Conservation (phyloP, 768 basidiomycete genomes). For the Chalciporus pseudorubinellus region DNA sequence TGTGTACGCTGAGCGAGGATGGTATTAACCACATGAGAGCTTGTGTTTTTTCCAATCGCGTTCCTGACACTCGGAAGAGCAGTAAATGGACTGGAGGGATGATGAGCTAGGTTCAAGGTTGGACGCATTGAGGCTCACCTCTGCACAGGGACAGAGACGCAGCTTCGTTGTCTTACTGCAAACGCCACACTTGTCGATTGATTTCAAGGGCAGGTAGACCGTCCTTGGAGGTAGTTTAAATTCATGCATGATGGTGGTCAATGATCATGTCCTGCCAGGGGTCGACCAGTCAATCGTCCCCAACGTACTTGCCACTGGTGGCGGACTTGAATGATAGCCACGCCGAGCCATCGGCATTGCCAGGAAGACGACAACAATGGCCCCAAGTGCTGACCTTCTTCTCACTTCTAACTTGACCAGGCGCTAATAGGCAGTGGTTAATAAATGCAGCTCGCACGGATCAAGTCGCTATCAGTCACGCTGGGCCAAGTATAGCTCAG, state of each 20-base stretch:
- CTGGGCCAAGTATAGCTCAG: neutral
- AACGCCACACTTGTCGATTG: slow-evolving; percentile 15
- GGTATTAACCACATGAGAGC: slow-evolving; percentile 23
- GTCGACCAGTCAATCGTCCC: too few relatives aligned
- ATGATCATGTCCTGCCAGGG: too few relatives aligned
- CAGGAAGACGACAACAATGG: too few relatives aligned
- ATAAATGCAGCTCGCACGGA: neutral
- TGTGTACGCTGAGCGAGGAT: neutral
- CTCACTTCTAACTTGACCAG: too few relatives aligned
- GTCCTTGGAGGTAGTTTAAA: neutral
- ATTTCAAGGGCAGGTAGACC: slow-evolving; percentile 21
- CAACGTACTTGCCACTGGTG: too few relatives aligned
- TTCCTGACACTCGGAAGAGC: slow-evolving; percentile 34
- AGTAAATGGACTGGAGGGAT: slow-evolving; percentile 27
- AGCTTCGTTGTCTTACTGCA: slow-evolving; percentile 8
- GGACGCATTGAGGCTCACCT: too few relatives aligned
- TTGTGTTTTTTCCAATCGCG: slow-evolving; percentile 34
- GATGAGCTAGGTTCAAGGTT: neutral
- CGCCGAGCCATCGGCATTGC: too few relatives aligned
- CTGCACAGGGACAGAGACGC: slow-evolving; percentile 16
- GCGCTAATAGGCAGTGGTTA: too few relatives aligned
- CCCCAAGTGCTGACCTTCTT: too few relatives aligned
- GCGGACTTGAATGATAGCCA: too few relatives aligned
- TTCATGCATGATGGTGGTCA: neutral
- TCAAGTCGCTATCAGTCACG: neutral